Base-by-base conservation (phyloP, 2,329 filamentous ascomycete species). In the Calonectria hawksworthii region DNA sequence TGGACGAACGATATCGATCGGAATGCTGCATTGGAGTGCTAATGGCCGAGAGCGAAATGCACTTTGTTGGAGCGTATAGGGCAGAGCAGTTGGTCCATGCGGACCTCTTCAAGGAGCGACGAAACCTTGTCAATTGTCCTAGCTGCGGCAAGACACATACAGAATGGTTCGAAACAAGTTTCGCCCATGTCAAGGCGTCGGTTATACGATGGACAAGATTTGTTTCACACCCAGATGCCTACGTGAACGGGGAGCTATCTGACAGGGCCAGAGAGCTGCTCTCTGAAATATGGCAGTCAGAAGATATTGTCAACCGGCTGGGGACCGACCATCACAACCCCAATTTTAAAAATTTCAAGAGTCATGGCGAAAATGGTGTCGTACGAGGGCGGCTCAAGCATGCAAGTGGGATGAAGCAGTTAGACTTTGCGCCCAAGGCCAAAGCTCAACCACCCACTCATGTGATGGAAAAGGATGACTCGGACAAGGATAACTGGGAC, bases 11-110 rank as follows among this genome's bases (percentile, higher is more conserved):
- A 38, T 51, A 51, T 32, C 6, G 18, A 23, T 34, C 16, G 8
- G n/a, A 4, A 3, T 61, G 30, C 9, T 50, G 52, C 16, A 21
- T 59, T 18, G 61, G 44, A 11, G 21, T 32, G 38, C n/a, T 66
- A 34, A 28, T 66, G 14, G 28, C 69, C 13, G 50, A 41, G 18
- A 66, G 34, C n/a, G 32, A 66, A 13, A 34, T 21, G 13, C 61
- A 21, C 32, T 72, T 72, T 66, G 21, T 30, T 7, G 21, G 59
- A 9, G 61, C 61, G 16, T 2, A 23, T 2, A 56, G 63, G 30
- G 38, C 16, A n/a, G 63, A 68, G 32, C 9, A 41, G 18, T 54
- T 68, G 51, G 70, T 50, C 28, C 52, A 72, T 34, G 32, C 52
- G 21, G 52, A 72, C 36, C 32, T 52, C 5, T 68, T 52, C 32